Base-by-base conservation (phyloP, 345 rosid species). In the Euphorbia tirucalli region DNA sequence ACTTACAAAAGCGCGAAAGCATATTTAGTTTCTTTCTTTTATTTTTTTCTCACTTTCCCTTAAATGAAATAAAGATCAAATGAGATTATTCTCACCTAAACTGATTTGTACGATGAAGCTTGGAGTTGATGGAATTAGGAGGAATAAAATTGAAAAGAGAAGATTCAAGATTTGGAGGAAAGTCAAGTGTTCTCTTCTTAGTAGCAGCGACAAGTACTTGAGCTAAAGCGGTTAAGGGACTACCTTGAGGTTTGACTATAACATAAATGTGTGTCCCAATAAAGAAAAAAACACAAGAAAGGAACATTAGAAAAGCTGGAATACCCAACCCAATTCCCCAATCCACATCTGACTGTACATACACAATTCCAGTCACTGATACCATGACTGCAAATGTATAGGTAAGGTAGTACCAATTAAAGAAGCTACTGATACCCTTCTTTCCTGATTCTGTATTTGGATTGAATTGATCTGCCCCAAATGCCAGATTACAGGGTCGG, bases 401-500 rank as follows among this genome's bases (percentile, higher is more conserved):
- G 75, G 87, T 83, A 52, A 83, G 76, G 44, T 70, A 83, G 74
- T 78, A 80, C 82, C 83, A 81, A 55, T 81, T 80, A 73, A 83
- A 80, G 73, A 83, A 83, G 66, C 82, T 83, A 37, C 16, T 55
- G 35, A 74, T 76, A 11, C 84, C 84, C 67, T 71, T 73, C 35
- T 66, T 64, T 24, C 87, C 87, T 0, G 83, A 73, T 41, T 81
- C 75, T 0, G 81, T 68, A 0, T 57, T 58, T 7, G 87, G 83
- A 37, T 83, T 61, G 71, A 80, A 83, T 16, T 83, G 87, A 11
- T 83, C 87, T 13, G 81, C 87, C 24, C 87, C 87, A 18, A 80
- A 81, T 43, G 87, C 84, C 11, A 81, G 61, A 71, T 78, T 81
- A 60, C 84, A 83, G 3, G 87, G 87, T 71, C 84, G 18, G 68